Percentiles rank a stretch among this genome's conserved stretches.
These are phyloP conservation scores for Rhododendron kiyosumense DNA, from an alignment of 148 eudicot genomes.

Conservation along the genomic window DNA sequence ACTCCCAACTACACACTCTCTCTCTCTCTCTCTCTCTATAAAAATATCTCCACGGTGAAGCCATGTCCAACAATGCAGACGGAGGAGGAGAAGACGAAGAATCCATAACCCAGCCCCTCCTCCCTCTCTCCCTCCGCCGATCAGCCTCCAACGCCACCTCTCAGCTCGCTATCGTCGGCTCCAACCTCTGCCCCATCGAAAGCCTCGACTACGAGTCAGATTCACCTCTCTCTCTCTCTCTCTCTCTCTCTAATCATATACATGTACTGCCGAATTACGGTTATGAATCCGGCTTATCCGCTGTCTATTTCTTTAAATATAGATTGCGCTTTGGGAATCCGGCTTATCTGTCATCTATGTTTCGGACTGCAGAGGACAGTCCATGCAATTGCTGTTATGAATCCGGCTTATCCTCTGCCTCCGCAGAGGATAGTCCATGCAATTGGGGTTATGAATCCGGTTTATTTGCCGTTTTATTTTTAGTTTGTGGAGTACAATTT, in stretches of 20 bases:
- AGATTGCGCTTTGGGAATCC: background rate
- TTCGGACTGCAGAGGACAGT: background rate
- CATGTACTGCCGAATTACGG: background rate
- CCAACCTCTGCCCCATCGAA: conserved; percentile 68
- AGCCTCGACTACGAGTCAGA: conserved; percentile 84
- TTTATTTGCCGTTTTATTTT: background rate
- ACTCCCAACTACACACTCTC: background rate
- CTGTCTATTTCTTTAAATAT: background rate
- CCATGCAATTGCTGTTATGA: background rate
- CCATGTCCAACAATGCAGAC: conserved; percentile 16
- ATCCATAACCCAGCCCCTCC: conserved; percentile 20
- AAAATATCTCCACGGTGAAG: background rate
- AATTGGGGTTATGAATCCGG: background rate
- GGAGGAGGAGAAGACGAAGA: conserved; percentile 22
- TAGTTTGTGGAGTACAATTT: background rate
- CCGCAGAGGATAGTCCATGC: background rate
- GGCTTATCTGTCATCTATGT: background rate
- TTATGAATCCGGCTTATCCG: background rate
- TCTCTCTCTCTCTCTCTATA: no score
- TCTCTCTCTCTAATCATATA: background rate
- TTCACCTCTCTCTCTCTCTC: background rate
- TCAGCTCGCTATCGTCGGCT: conserved; percentile 76
- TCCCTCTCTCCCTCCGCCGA: conserved; percentile 24
- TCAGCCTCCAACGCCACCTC: conserved; percentile 48
- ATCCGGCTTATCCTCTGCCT: background rate